phyloP scores from a whole-genome alignment of 192 early-diverging fungal genomes.

The Phycomyces nitens region DNA sequence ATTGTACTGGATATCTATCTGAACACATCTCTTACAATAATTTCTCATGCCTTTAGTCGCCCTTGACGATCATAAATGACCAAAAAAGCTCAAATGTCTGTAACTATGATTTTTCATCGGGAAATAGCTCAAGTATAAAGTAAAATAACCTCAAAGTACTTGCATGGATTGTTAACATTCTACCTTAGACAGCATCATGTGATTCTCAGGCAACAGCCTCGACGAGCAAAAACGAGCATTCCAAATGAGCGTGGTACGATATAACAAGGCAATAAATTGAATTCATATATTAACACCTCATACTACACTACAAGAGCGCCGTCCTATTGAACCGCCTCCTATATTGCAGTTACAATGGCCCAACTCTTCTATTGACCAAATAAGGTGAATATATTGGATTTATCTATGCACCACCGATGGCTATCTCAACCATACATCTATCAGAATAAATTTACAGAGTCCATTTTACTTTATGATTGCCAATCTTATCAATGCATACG shows the following conservation, averaged over 20 bases:
- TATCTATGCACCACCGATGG: slow-evolving; percentile 4
- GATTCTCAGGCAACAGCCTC: slow-evolving; percentile 27
- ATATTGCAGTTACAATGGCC: slow-evolving; percentile 27
- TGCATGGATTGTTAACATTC: not conserved
- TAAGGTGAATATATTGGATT: slow-evolving; percentile 13
- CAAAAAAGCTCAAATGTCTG: slow-evolving; percentile 13
- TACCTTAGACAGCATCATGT: slow-evolving; percentile 13
- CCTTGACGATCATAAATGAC: too few species aligned
- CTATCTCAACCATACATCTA: not conserved
- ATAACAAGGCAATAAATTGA: not conserved
- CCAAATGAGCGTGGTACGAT: slow-evolving; percentile 25
- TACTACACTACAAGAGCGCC: slow-evolving; percentile 16
- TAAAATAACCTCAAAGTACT: not conserved
- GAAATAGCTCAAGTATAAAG: not conserved
- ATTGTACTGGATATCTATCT: too few species aligned
- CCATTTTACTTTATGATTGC: slow-evolving; percentile 33
- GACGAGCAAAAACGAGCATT: slow-evolving; percentile 24
- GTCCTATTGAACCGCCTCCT: slow-evolving; percentile 33
- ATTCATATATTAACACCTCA: not conserved
- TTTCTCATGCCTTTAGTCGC: too few species aligned
- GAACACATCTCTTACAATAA: too few species aligned
- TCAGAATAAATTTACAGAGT: slow-evolving; percentile 31
- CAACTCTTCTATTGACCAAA: slow-evolving; percentile 2
- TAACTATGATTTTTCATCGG: slow-evolving; percentile 10
- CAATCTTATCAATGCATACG: slow-evolving; percentile 10